phyloP scores from a whole-genome alignment of 805 yeast genomes.

The Wickerhamomyces chambardii region DNA sequence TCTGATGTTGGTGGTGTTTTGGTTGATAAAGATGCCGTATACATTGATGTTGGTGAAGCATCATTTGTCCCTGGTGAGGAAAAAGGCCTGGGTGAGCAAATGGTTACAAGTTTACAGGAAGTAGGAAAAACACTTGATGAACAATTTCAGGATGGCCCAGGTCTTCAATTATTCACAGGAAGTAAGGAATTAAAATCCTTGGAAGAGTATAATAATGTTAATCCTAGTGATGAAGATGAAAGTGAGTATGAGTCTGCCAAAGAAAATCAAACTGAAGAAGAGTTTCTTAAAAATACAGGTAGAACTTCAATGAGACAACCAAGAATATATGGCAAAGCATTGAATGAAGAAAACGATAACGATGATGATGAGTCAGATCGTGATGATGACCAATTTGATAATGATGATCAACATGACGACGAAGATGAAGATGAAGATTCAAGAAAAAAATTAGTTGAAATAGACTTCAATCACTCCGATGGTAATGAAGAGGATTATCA shows the following conservation, averaged over 20 bases:
- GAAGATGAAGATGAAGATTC: conserved; percentile 31
- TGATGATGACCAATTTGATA: conserved; percentile 32
- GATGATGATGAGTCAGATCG: conserved; percentile 37
- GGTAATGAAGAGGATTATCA: conserved; percentile 24
- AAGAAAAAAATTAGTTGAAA: conserved; percentile 34
- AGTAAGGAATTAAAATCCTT: conserved; percentile 45
- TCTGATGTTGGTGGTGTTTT: conserved; percentile 98
- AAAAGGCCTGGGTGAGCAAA: conserved; percentile 76
- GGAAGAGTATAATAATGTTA: too few relatives aligned
- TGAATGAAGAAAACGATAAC: conserved; percentile 35
- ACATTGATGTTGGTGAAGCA: conserved; percentile 54
- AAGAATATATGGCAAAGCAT: conserved; percentile 43
- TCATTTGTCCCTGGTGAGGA: conserved; percentile 57
- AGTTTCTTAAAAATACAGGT: conserved; percentile 38
- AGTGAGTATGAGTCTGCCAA: conserved; percentile 25
- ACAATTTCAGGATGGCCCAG: conserved; percentile 52
- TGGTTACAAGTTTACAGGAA: conserved; percentile 75
- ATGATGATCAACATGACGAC: conserved; percentile 23
- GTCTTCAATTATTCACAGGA: conserved; percentile 65
- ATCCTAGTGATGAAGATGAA: conserved; percentile 26
- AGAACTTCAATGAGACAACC: conserved; percentile 58
- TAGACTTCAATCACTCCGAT: conserved; percentile 34
- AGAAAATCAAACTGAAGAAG: conserved; percentile 21
- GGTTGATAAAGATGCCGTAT: conserved; percentile 96
- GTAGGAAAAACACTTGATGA: conserved; percentile 53